phyloP scores from a whole-genome alignment of 345 rosid species.

The Leavenworthia alabamica region DNA sequence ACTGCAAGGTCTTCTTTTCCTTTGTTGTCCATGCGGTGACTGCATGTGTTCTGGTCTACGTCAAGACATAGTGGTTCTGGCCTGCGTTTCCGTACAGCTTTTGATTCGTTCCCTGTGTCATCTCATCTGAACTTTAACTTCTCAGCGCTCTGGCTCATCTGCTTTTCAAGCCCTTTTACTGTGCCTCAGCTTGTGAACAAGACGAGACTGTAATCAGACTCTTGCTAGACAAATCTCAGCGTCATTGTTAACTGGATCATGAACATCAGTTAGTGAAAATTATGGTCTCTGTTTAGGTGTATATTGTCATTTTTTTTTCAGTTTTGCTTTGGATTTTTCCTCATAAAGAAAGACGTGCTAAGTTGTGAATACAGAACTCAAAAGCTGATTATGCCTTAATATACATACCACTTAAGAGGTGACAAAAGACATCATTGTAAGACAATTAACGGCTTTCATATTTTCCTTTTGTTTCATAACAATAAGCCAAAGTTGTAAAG shows the following conservation, averaged over 20 bases:
- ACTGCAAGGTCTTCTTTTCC: constrained; percentile 82
- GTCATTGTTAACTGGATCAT: constrained; percentile 4
- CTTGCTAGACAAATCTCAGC: constrained; percentile 22
- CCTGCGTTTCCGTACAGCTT: constrained; percentile 63
- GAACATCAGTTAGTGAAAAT: constrained; percentile 18
- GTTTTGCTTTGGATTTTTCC: not conserved
- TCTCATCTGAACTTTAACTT: constrained; percentile 21
- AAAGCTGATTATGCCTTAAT: constrained; percentile 16
- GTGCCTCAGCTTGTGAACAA: constrained; percentile 11
- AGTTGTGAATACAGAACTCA: constrained; percentile 24
- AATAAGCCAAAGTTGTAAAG: not conserved
- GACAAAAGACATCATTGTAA: constrained; percentile 17
- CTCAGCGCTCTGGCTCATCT: not conserved
- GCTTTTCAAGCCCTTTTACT: not conserved
- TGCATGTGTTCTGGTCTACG: constrained; percentile 66
- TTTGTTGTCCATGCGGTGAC: constrained; percentile 68
- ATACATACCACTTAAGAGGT: constrained; percentile 15
- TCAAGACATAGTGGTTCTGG: constrained; percentile 65
- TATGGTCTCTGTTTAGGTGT: constrained; percentile 8
- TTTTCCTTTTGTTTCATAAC: not conserved
- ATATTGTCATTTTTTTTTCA: not conserved
- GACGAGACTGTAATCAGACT: not conserved
- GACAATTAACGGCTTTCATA: constrained; percentile 9
- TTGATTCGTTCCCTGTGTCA: constrained; percentile 31
- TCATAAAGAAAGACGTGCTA: not conserved